Percentiles rank a stretch among this genome's conserved stretches.
Evolutionary conservation across 106 monocot species (phyloP).

Genomic region (Ottelia alismoides): DNA sequence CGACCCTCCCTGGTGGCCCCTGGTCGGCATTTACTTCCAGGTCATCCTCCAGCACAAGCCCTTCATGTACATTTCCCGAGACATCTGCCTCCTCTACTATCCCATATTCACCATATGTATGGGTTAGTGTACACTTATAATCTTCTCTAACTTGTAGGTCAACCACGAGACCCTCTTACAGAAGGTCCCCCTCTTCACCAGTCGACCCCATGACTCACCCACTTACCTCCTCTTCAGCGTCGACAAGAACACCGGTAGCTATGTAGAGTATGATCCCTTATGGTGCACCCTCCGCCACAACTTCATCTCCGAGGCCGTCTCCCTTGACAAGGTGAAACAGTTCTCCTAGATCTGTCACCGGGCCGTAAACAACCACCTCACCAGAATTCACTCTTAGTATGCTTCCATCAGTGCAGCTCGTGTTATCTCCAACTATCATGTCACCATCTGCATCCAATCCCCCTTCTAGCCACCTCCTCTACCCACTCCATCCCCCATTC

Average conservation of each 20-base stretch:
- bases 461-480: too few species aligned
- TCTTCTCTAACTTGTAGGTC: constrained; percentile 24
- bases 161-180: constrained; percentile 8
- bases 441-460: constrained; percentile 5
- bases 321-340: constrained; percentile 1
- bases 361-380: constrained; percentile 3
- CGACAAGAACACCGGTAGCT: constrained; percentile 25
- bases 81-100: constrained; percentile 57
- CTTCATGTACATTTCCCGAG: constrained; percentile 67
- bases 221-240: constrained; percentile 5
- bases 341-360: constrained; percentile 1
- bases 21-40: constrained; percentile 82
- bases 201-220: constrained; percentile 3
- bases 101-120: constrained; percentile 83
- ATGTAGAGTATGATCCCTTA: constrained; percentile 9
- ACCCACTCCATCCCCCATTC: too few species aligned
- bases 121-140: constrained; percentile 62
- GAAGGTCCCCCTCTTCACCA: constrained; percentile 7
- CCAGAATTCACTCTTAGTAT: not conserved
- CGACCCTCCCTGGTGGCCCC: too few species aligned
- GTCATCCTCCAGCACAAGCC: constrained; percentile 50
- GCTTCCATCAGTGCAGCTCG: constrained; percentile 10
- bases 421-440: constrained; percentile 18
- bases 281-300: constrained; percentile 41
- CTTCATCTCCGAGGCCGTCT: constrained; percentile 31